These are phyloP conservation scores for Starmerella roubikii DNA, from an alignment of 805 yeast genomes.

Conservation along the genomic window DNA sequence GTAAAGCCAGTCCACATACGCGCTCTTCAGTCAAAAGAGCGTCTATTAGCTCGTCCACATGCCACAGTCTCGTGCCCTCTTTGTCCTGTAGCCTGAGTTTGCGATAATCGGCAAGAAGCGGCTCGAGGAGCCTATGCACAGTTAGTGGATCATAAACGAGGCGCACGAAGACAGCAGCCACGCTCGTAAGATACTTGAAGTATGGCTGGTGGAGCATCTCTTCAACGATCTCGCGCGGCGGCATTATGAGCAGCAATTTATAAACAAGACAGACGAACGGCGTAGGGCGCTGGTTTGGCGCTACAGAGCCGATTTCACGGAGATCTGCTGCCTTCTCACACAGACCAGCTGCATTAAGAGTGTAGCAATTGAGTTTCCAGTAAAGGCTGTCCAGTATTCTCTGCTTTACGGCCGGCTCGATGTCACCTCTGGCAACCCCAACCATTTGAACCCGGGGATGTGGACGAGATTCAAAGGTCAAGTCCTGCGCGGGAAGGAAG, in stretches of 20 bases:
- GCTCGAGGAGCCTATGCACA: conserved; percentile 41
- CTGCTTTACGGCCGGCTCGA: conserved; percentile 35
- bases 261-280: conserved; percentile 66
- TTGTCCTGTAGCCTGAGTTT: conserved; percentile 42
- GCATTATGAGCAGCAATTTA: conserved; percentile 65
- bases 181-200: conserved; percentile 64
- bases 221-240: conserved; percentile 41
- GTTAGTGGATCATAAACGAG: conserved; percentile 33
- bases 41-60: conserved; percentile 69
- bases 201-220: conserved; percentile 46
- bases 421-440: background rate
- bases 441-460: conserved; percentile 5
- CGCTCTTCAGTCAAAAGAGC: conserved; percentile 40
- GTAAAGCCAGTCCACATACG: conserved; percentile 62
- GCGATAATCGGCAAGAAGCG: conserved; percentile 49
- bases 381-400: conserved; percentile 42
- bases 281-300: conserved; percentile 42
- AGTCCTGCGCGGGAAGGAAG: conserved; percentile 24
- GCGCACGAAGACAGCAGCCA: conserved; percentile 49
- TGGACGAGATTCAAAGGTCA: conserved; percentile 24
- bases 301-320: conserved; percentile 45
- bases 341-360: conserved; percentile 36
- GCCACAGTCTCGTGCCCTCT: conserved; percentile 29
- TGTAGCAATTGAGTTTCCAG: conserved; percentile 45
- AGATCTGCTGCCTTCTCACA: conserved; percentile 37